Evolutionary conservation across 768 basidiomycete species (phyloP), one percentile per base, ranked within the genome.

Genomic region (Boletus subparvulus): DNA sequence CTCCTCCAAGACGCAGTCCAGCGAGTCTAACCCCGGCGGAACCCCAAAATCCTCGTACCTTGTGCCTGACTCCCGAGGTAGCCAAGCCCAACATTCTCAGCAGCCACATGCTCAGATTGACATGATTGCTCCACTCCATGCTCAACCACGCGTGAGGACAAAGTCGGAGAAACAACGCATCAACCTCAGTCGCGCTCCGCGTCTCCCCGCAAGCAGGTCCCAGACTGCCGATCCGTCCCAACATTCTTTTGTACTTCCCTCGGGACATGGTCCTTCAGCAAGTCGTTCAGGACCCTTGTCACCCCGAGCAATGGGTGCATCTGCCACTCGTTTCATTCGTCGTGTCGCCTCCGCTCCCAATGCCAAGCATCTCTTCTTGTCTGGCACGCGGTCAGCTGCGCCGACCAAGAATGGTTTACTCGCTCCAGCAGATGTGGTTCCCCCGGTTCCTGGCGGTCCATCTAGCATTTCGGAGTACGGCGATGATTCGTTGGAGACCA

Each of bases 271-370:
- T 8, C 66, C 77, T 16, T 66, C 73, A 13, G 49, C 74, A 17
- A 69, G 69, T 43, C 72, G 80, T 37, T 66, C 78, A 3, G 81
- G 77, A 19, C 83, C 86, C 11, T 74, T 90, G 40, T 86, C 84
- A 8, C 86, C 89, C 32, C 85, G 81, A 65, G 79, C 82, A 21
- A 82, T 92, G 74, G 78, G 85, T 49, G 85, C 86, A 16, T 84
- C 86, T 0, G 90, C 92, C 10, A 83, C 90, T 47, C 87, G 95
- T 36, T 94, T 98, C 75, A 86, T 98, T 32, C 88, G 96, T 50
- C 87, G 96, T 47, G 96, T 98, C 46, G 94, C 95, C 4, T 97
- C 94, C 10, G 95, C 97, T 3, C 96, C 96, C 3, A 99, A 98
- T 68, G 89, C 94, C 35, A 98, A 98, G 70, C 90, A 88, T 30